Conservation (phyloP, 345 rosid genomes). For the Salix viminalis region DNA sequence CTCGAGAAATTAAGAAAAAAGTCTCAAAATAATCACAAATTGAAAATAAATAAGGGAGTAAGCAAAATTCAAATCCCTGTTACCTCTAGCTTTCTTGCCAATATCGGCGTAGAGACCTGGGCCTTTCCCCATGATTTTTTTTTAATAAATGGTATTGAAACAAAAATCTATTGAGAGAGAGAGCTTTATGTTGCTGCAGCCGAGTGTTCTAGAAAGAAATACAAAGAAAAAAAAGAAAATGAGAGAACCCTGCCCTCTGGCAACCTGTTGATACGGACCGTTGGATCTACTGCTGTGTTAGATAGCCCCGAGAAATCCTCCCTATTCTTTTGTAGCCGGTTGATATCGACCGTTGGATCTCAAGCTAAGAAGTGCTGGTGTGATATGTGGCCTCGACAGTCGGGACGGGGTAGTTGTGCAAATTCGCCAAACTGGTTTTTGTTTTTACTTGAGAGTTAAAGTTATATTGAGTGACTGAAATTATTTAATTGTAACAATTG, state of each 20-base stretch:
- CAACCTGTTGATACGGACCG: slow-evolving; percentile 15
- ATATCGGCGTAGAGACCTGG: slow-evolving; percentile 91
- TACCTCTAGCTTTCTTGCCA: slow-evolving; percentile 95
- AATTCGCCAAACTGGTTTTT: slow-evolving; percentile 1
- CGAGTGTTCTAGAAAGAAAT: not conserved
- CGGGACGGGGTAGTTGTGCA: slow-evolving; percentile 11
- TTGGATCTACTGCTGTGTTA: slow-evolving; percentile 14
- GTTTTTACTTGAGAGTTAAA: no score
- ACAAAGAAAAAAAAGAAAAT: not conserved
- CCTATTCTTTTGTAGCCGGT: not conserved
- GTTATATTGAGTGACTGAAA: no score
- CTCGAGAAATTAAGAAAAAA: not conserved
- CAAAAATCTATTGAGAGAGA: not conserved
- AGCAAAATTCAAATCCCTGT: not conserved
- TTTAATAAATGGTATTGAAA: slow-evolving; percentile 13
- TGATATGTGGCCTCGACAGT: slow-evolving; percentile 11
- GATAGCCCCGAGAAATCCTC: not conserved
- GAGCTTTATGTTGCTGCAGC: not conserved
- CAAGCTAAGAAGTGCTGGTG: not conserved
- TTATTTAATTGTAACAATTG: no score
- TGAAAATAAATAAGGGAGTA: not conserved
- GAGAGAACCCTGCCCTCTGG: not conserved
- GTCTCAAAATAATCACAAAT: not conserved
- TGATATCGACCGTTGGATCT: slow-evolving; percentile 29
- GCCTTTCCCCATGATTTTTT: slow-evolving; percentile 73